Evolutionary conservation across 2,329 filamentous ascomycete species (phyloP).

Genomic region (Whalleya microplaca): DNA sequence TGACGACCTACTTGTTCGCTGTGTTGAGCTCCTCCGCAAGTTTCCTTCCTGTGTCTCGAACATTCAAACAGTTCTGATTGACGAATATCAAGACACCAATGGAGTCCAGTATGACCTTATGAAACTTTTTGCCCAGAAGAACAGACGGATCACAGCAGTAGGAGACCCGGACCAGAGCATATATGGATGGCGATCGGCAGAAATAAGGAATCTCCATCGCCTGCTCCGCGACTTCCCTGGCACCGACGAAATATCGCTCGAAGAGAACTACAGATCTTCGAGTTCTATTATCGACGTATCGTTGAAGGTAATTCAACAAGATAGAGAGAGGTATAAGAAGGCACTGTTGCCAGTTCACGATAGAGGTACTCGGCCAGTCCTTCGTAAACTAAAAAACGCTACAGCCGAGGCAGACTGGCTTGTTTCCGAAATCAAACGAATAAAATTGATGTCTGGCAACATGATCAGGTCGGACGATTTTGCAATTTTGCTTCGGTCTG

Average conservation of each 20-base stretch:
- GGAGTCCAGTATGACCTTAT: constrained; percentile 93
- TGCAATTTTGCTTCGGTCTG: constrained; percentile 85
- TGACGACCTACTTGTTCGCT: constrained; percentile 86
- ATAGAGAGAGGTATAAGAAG: constrained; percentile 79
- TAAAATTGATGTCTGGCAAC: constrained; percentile 70
- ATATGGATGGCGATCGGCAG: constrained; percentile 92
- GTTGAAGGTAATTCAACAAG: constrained; percentile 87
- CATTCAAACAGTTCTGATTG: constrained; percentile 87
- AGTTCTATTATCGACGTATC: constrained; percentile 81
- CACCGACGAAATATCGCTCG: constrained; percentile 80
- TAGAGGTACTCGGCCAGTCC: constrained; percentile 77
- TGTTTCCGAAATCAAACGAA: constrained; percentile 77
- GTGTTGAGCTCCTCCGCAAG: constrained; percentile 74
- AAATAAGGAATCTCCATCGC: constrained; percentile 83
- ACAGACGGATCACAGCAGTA: constrained; percentile 85
- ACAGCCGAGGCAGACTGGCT: constrained; percentile 85
- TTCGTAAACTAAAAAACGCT: constrained; percentile 73
- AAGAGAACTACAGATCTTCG: constrained; percentile 94
- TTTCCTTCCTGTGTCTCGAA: constrained; percentile 85
- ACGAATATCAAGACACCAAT: constrained; percentile 98
- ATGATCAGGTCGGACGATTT: constrained; percentile 78
- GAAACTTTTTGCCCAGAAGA: constrained; percentile 77
- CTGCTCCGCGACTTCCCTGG: constrained; percentile 77
- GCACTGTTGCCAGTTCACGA: constrained; percentile 78
- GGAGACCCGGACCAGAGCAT: constrained; percentile 98